Evolutionary conservation across 2,329 filamentous ascomycete genomes (phyloP), one percentile per base, ranked within the genome.

Genomic region (Paracamarosporium sp.): DNA sequence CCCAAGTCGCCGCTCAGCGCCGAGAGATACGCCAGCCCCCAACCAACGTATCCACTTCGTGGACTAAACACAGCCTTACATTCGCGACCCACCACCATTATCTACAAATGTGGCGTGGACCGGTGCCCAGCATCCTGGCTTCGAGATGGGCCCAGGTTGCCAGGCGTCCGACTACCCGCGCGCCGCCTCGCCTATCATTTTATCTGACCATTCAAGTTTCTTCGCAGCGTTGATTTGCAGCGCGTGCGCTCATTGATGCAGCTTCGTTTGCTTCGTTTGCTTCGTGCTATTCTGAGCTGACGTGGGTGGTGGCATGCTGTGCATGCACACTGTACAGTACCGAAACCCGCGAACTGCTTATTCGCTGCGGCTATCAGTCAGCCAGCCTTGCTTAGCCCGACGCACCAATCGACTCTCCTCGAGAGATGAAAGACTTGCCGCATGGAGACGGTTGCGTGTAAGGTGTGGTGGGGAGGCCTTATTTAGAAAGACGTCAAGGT

Each of bases 351-450:
- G 20, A 28, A 30, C 20, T 53, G 50, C 38, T 53, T 44, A 45
- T 53, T 40, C 47, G 40, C 30, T 5, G 7, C 12, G 17, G 11
- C 15, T 28, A 35, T 35, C 41, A 33, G 30, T 43, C 40, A 45
- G 50, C 38, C 50, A 53, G 50, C 38, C 40, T 36, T 45, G 25
- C 50, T 43, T 35, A 43, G 50, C 36, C 36, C 50, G 50, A 52
- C 20, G 12, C 36, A 43, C 50, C 50, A 52, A 52, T 52, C 28
- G 25, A n/a, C n/a, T 27, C 13, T 9, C n/a, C 13, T 22, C 20
- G 9, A 20, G 30, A 36, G 4, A 5, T 35, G 38, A 24, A 7
- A 44, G n/a, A 45, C 40, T 38, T 45, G 12, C 50, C 35, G 9
- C n/a, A 45, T 45, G 6, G 20, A 43, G 50, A 15, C 33, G 5